A percentile compares a stretch with the other conserved stretches of the same genome.
Evolutionary conservation across 1,284 basidiomycete species (phyloP).

Genomic region (Mycena sp.): DNA sequence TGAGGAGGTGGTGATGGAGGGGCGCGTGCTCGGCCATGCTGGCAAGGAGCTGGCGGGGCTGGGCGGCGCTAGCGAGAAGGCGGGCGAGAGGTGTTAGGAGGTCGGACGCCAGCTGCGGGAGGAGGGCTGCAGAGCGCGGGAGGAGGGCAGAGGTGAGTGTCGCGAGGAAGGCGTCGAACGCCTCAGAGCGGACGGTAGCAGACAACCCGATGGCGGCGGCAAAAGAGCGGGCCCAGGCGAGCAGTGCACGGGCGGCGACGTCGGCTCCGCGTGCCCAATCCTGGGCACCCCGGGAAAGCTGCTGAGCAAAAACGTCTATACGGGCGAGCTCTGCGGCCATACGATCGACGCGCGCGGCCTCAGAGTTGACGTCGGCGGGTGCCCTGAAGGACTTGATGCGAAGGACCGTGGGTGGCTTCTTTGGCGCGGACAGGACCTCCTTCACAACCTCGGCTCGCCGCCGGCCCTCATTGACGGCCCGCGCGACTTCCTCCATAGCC

Average conservation of each 20-base stretch:
- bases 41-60: constrained; percentile 68
- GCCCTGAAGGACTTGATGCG: constrained; percentile 29
- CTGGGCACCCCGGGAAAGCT: constrained; percentile 65
- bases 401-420: constrained; percentile 28
- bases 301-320: constrained; percentile 63
- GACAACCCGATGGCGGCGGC: constrained; percentile 73
- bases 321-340: constrained; percentile 65
- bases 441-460: constrained; percentile 87
- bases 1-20: constrained; percentile 71
- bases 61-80: constrained; percentile 63
- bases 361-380: constrained; percentile 51
- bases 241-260: constrained; percentile 55
- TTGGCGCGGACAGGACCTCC: constrained; percentile 58
- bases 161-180: constrained; percentile 75
- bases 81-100: constrained; percentile 65
- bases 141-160: constrained; percentile 66
- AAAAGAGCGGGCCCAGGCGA: constrained; percentile 71
- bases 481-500: constrained; percentile 81
- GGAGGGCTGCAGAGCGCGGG: constrained; percentile 60
- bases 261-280: constrained; percentile 67
- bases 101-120: constrained; percentile 58
- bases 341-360: constrained; percentile 62
- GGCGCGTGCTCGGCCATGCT: constrained; percentile 78
- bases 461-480: constrained; percentile 88
- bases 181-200: constrained; percentile 55